A percentile compares a stretch with the other conserved stretches of the same genome.
These are phyloP conservation scores for Alternaria infectoria DNA, from an alignment of 2,329 filamentous ascomycete species.

Conservation along the genomic window DNA sequence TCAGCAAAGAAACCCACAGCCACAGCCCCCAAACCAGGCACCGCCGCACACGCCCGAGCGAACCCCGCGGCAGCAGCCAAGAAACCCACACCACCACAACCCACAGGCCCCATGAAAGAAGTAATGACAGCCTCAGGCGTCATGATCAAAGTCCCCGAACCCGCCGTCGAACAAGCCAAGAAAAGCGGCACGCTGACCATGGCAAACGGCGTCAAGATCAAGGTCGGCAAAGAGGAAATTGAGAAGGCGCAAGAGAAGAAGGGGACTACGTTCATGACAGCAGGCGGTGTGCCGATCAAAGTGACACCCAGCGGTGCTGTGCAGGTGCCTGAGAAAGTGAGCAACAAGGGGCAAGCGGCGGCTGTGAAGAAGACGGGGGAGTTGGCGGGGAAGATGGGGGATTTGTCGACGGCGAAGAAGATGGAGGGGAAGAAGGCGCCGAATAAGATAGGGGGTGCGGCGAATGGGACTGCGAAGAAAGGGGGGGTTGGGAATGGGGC, in stretches of 20 bases:
- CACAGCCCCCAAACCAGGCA: slow-evolving; percentile 11
- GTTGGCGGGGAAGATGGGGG: neutral
- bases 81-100: slow-evolving; percentile 21
- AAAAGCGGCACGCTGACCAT: slow-evolving; percentile 39
- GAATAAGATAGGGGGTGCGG: neutral
- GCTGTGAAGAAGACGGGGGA: slow-evolving; percentile 3
- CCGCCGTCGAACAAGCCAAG: slow-evolving; percentile 40
- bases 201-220: slow-evolving; percentile 38
- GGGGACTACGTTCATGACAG: slow-evolving; percentile 33
- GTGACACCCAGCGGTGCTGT: slow-evolving; percentile 35
- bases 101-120: slow-evolving; percentile 36
- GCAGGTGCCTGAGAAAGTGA: slow-evolving; percentile 23
- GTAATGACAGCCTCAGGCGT: slow-evolving; percentile 40
- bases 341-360: neutral
- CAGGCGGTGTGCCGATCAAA: slow-evolving; percentile 43
- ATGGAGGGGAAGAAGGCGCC: slow-evolving; percentile 7
- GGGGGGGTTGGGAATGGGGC: neutral
- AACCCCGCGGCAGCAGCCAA: slow-evolving; percentile 9
- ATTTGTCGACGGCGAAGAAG: neutral
- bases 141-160: slow-evolving; percentile 41
- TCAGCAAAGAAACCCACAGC: slow-evolving; percentile 16
- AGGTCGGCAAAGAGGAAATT: slow-evolving; percentile 40
- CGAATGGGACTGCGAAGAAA: neutral
- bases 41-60: slow-evolving; percentile 16
- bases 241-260: slow-evolving; percentile 41